Conservation (phyloP, 2,329 filamentous ascomycete species). For the Microdochium nivale region DNA sequence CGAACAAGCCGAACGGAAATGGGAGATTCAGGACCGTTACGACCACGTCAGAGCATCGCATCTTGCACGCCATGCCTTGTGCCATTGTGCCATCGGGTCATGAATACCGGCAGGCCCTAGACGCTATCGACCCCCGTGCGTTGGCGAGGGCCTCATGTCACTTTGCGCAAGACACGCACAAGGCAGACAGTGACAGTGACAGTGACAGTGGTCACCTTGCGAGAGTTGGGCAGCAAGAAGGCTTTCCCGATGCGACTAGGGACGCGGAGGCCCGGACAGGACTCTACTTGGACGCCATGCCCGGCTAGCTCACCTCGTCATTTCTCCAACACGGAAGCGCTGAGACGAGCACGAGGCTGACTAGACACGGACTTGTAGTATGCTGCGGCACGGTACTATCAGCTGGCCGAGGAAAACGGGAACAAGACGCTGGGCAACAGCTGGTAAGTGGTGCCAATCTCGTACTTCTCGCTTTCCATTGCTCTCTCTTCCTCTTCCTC, state of each 20-base stretch:
- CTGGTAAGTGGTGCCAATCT: conserved; percentile 60
- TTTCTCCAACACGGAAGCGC: conserved; percentile 3
- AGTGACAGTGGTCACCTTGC: conserved; percentile 9
- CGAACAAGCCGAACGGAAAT: background rate
- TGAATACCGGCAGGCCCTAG: background rate
- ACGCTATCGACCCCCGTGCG: background rate
- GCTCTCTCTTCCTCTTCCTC: conserved; percentile 9
- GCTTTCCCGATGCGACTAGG: conserved; percentile 10
- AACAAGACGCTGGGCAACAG: conserved; percentile 89
- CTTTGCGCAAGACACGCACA: background rate
- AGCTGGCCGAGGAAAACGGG: conserved; percentile 80
- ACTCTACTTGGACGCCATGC: background rate
- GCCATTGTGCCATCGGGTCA: background rate
- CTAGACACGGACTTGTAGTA: conserved; percentile 41
- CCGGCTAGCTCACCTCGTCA: conserved; percentile 1
- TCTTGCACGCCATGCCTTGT: background rate
- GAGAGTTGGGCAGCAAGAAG: conserved; percentile 31
- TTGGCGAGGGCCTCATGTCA: background rate
- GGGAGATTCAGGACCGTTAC: background rate
- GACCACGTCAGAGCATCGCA: background rate
- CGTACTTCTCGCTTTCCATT: conserved; percentile 7
- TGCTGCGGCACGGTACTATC: conserved; percentile 81
- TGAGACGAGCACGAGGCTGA: conserved; percentile 39
- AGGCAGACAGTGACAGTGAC: too few species aligned
- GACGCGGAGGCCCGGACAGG: background rate